Percentiles rank a stretch among this genome's conserved stretches.
Evolutionary conservation across 108 stramenopile species (phyloP).

Genomic region (Nitzschia sp.): DNA sequence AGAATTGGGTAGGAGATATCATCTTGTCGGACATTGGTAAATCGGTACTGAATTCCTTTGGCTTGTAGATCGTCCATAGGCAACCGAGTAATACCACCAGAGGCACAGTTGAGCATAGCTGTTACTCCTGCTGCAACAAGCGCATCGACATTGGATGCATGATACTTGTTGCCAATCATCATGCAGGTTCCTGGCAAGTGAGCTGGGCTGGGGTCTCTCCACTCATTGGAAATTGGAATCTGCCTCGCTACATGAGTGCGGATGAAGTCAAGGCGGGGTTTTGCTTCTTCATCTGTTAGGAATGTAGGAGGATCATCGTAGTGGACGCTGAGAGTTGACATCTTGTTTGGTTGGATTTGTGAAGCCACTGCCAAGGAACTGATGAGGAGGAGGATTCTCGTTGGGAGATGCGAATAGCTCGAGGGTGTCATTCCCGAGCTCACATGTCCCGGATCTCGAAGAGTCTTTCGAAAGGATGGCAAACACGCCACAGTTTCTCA

Average conservation of each 20-base stretch:
- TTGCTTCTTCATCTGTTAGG: conserved; percentile 14
- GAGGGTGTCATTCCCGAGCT: too few relatives aligned
- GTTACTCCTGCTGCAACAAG: conserved; percentile 54
- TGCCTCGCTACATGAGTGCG: conserved; percentile 52
- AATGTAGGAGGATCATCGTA: conserved; percentile 1
- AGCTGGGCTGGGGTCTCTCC: conserved; percentile 16
- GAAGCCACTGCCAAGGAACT: too few relatives aligned
- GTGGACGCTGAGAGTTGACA: background rate
- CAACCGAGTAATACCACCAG: conserved; percentile 65
- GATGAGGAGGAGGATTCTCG: too few relatives aligned
- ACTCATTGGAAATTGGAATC: conserved; percentile 48
- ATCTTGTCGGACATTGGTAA: conserved; percentile 74
- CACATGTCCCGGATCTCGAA: too few relatives aligned
- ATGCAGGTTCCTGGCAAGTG: conserved; percentile 40
- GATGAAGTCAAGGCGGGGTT: conserved; percentile 43
- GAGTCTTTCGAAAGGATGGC: too few relatives aligned
- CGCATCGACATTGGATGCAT: conserved; percentile 56
- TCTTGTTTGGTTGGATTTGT: too few relatives aligned
- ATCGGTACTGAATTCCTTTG: conserved; percentile 61
- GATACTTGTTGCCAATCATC: conserved; percentile 62
- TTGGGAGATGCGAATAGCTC: too few relatives aligned
- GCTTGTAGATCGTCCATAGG: conserved; percentile 66
- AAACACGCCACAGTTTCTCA: too few relatives aligned
- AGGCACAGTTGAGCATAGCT: conserved; percentile 77
- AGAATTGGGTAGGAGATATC: conserved; percentile 66